Base-by-base conservation (phyloP, 208 protist genomes). In the Leishmania gerbilli region DNA sequence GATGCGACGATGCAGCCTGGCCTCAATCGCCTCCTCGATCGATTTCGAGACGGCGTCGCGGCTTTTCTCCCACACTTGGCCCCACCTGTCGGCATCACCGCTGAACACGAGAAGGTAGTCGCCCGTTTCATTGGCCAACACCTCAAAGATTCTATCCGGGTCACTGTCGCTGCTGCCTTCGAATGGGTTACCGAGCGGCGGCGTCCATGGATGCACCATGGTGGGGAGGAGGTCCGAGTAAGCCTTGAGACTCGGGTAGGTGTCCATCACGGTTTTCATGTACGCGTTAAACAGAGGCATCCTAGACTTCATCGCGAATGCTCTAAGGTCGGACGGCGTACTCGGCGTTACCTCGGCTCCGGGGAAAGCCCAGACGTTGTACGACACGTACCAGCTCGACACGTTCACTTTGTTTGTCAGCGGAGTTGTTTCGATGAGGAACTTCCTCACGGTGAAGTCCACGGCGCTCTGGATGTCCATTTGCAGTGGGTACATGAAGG, bases 311-410 rank as follows among this genome's bases (percentile, higher is more conserved):
- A 62, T 68, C 42, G 42, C 80, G 11, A 67, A 69, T 11, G n/a
- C 53, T 55, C 62, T 6, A 27, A 85, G 49, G 13, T 31, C 42
- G 19, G 17, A 34, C 37, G 67, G 49, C 31, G 84, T 64, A 42
- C 40, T 37, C 5, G 77, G 77, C 3, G 37, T 42, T 69, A 60
- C 40, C 31, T n/a, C n/a, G 9, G n/a, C 68, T 42, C 49, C 53
- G 31, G 78, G 79, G n/a, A 74, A 79, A 4, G 79, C 37, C 76
- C 79, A 87, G 31, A 83, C 74, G 3, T 51, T 37, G 79, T 80
- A 86, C 3, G n/a, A 11, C 31, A 74, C 9, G 56, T 83, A 86
- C n/a, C 55, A 45, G 31, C 71, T 71, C 8, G 84, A 84, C 19
- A 79, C 84, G 69, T 83, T 84, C 62, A 78, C 79, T 9, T 71